Conservation (phyloP, 163 green algal genomes). For the Prototheca cutis region DNA sequence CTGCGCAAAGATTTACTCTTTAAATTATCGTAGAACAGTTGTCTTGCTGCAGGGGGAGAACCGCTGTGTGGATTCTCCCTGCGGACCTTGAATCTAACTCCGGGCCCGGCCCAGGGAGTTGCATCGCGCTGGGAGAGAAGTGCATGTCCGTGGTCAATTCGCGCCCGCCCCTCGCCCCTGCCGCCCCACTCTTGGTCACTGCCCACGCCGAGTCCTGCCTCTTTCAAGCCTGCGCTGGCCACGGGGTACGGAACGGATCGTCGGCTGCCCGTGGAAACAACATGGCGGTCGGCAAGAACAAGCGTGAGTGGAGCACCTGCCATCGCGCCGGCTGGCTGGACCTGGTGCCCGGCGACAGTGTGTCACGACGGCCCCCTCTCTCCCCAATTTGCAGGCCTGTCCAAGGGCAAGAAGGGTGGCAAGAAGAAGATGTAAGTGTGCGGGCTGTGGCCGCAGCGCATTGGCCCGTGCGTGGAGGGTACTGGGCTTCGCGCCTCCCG, state of each 20-base stretch:
- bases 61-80: too few species aligned
- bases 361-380: neutral
- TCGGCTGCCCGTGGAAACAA: slow-evolving; percentile 3
- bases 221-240: neutral
- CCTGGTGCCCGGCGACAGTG: neutral
- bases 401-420: slow-evolving; percentile 95
- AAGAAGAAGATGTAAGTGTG: slow-evolving; percentile 92
- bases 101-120: too few species aligned
- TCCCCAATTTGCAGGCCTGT: slow-evolving; percentile 23
- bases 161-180: neutral
- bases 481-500: too few species aligned
- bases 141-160: neutral
- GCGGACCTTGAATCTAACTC: too few species aligned
- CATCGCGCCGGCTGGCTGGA: neutral
- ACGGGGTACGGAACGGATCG: neutral
- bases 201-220: neutral
- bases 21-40: too few species aligned
- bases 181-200: slow-evolving; percentile 1
- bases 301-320: slow-evolving; percentile 35
- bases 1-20: too few species aligned
- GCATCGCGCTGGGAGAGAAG: too few species aligned
- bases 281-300: slow-evolving; percentile 86
- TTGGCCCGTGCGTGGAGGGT: too few species aligned
- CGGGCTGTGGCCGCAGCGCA: too few species aligned
- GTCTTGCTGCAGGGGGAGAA: too few species aligned